Conservation (phyloP, 441 rosid species). For the Melastoma candidum region DNA sequence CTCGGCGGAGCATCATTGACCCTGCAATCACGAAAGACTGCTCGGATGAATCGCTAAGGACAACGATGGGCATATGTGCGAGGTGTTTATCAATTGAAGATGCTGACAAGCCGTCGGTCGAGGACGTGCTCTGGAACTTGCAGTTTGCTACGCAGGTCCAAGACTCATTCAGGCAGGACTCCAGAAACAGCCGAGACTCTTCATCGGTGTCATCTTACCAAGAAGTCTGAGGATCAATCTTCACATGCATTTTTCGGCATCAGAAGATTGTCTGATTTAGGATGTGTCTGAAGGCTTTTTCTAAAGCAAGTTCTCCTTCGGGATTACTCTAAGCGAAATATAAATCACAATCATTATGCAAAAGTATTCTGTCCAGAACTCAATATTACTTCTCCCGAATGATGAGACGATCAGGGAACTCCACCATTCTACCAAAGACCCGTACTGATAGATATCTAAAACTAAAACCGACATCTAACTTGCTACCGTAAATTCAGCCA, state of each 20-base stretch:
- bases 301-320: too few species aligned
- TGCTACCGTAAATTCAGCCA: too few species aligned
- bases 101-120: conserved; percentile 36
- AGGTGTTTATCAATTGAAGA: conserved; percentile 32
- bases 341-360: too few species aligned
- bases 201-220: neutral
- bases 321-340: too few species aligned
- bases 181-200: neutral
- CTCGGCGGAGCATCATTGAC: conserved; percentile 35
- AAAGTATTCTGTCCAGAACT: too few species aligned
- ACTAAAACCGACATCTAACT: too few species aligned
- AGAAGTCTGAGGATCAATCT: neutral
- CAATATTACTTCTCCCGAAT: too few species aligned
- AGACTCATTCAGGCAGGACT: conserved; percentile 12
- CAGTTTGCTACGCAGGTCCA: conserved; percentile 53
- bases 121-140: conserved; percentile 51
- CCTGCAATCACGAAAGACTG: conserved; percentile 36
- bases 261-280: too few species aligned
- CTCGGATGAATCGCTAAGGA: conserved; percentile 40
- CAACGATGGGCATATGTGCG: conserved; percentile 33
- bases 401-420: too few species aligned
- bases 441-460: too few species aligned
- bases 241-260: neutral
- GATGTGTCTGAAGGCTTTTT: too few species aligned
- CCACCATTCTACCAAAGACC: too few species aligned